A percentile compares a stretch with the other conserved stretches of the same genome.
phyloP scores from a whole-genome alignment of 1,284 basidiomycete genomes.

The Papiliotrema terrestris region DNA sequence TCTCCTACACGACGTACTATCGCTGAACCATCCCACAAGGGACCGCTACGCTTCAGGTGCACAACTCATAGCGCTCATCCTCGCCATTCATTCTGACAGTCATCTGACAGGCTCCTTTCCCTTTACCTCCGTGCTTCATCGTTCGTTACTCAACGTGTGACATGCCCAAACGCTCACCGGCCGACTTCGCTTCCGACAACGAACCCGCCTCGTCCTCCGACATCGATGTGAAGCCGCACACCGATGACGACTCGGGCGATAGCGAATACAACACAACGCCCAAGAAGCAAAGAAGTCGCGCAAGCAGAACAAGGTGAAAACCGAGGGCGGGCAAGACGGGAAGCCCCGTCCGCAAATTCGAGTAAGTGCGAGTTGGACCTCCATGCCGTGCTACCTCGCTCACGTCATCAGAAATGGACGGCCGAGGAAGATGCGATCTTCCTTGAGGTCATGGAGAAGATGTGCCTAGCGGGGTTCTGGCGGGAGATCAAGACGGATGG shows the following conservation, averaged over 20 bases:
- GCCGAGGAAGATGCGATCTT: conserved; percentile 24
- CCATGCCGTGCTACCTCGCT: background rate
- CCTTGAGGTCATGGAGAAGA: conserved; percentile 11
- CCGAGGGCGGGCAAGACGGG: background rate
- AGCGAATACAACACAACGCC: background rate
- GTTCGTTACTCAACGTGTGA: too few species aligned
- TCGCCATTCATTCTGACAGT: background rate
- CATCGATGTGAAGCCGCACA: background rate
- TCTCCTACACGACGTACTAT: background rate
- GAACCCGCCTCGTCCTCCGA: background rate
- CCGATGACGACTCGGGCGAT: background rate
- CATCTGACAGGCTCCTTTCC: too few species aligned
- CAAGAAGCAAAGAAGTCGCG: conserved; percentile 3
- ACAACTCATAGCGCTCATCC: background rate
- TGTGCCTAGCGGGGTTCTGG: conserved; percentile 11
- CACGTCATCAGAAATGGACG: conserved; percentile 16
- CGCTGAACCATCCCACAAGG: background rate
- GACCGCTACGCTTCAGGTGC: too few species aligned
- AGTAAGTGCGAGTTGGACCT: background rate
- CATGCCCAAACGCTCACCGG: conserved; percentile 12
- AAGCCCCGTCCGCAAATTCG: background rate
- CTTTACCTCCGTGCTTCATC: too few species aligned
- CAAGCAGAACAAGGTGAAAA: background rate
- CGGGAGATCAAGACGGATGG: conserved; percentile 22
- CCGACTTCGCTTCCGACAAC: background rate